phyloP scores from a whole-genome alignment of 257 asterid genomes.

The Nicotiana obtusifolia region DNA sequence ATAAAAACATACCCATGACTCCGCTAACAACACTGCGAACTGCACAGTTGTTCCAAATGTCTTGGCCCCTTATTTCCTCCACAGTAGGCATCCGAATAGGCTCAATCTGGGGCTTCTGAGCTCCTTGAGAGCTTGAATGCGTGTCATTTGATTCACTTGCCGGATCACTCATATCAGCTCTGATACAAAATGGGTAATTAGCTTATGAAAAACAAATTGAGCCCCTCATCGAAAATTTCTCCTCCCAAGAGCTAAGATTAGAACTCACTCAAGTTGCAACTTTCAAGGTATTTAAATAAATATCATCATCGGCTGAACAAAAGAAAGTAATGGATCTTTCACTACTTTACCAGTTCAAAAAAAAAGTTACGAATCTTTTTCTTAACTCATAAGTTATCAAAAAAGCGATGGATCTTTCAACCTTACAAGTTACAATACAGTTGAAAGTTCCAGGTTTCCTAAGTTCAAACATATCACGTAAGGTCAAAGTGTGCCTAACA shows the following conservation, averaged over 20 bases:
- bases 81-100: slow-evolving; percentile 66
- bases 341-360: too few relatives aligned
- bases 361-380: too few relatives aligned
- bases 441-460: neutral
- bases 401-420: too few relatives aligned
- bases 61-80: slow-evolving; percentile 89
- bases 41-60: slow-evolving; percentile 91
- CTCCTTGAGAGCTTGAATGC: slow-evolving; percentile 40
- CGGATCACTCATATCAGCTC: slow-evolving; percentile 35
- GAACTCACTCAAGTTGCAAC: neutral
- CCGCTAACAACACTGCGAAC: slow-evolving; percentile 89
- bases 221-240: neutral
- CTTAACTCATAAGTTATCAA: too few relatives aligned
- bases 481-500: neutral
- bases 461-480: neutral
- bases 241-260: neutral
- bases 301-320: neutral
- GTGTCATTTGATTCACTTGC: slow-evolving; percentile 30
- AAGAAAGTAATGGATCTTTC: neutral
- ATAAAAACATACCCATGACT: slow-evolving; percentile 64
- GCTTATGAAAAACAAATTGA: neutral
- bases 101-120: slow-evolving; percentile 44
- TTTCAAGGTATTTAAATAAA: neutral
- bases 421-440: neutral
- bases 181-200: neutral